A percentile compares a stretch with the other conserved stretches of the same genome.
Evolutionary conservation across 2,329 filamentous ascomycete genomes (phyloP).

Genomic region (Tothia fuscella): DNA sequence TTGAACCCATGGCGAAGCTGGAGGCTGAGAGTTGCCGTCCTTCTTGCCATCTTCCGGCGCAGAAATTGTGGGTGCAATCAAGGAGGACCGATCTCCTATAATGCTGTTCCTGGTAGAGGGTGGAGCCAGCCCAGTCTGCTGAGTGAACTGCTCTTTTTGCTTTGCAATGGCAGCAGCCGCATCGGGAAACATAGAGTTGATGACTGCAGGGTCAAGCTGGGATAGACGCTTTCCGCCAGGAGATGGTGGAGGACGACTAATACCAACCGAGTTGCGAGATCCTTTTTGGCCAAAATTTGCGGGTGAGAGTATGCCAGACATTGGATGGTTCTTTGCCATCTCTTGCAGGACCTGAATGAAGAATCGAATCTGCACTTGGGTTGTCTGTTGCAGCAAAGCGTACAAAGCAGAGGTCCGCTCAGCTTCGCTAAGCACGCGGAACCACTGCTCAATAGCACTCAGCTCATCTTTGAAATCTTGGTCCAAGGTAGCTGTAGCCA

Average conservation of each 20-base stretch:
- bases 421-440: slow-evolving; percentile 90
- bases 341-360: slow-evolving; percentile 98
- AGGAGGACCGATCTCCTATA: slow-evolving; percentile 62
- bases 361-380: slow-evolving; percentile 96
- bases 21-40: slow-evolving; percentile 50
- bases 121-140: slow-evolving; percentile 81
- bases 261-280: slow-evolving; percentile 69
- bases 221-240: slow-evolving; percentile 82
- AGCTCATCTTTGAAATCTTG: slow-evolving; percentile 99
- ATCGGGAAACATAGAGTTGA: slow-evolving; percentile 98
- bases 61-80: slow-evolving; percentile 64
- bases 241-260: slow-evolving; percentile 60
- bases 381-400: slow-evolving; percentile 92
- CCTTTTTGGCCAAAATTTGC: slow-evolving; percentile 89
- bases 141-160: slow-evolving; percentile 94
- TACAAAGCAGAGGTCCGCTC: slow-evolving; percentile 93
- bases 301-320: slow-evolving; percentile 89
- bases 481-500: slow-evolving; percentile 96
- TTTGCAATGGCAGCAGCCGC: slow-evolving; percentile 96
- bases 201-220: slow-evolving; percentile 81
- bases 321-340: slow-evolving; percentile 96
- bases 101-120: slow-evolving; percentile 88
- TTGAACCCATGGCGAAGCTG: slow-evolving; percentile 70
- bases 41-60: slow-evolving; percentile 53
- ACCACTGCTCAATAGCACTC: slow-evolving; percentile 99